phyloP scores from a whole-genome alignment of 805 yeast species.

The Kuraishia hungarica region DNA sequence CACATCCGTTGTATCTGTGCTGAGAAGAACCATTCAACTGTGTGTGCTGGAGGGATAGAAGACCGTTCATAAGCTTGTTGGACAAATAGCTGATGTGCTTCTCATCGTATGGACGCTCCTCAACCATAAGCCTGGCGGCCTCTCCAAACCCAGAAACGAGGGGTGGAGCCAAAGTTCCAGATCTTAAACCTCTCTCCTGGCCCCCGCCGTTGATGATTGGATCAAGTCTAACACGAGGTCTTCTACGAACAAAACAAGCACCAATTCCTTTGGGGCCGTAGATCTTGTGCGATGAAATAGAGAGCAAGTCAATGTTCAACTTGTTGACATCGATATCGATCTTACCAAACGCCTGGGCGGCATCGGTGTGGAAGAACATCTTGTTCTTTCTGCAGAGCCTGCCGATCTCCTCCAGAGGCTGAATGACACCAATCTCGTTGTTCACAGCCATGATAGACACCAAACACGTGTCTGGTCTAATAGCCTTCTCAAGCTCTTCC shows the following conservation, averaged over 20 bases:
- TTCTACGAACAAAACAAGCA: constrained; percentile 89
- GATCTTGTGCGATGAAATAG: constrained; percentile 91
- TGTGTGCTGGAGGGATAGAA: constrained; percentile 80
- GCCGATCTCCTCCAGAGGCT: constrained; percentile 93
- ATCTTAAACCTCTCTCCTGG: constrained; percentile 95
- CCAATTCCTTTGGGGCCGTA: constrained; percentile 99
- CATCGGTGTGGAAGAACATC: constrained; percentile 95
- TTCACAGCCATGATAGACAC: constrained; percentile 96
- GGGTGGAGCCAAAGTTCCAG: constrained; percentile 97
- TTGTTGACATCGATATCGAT: constrained; percentile 88
- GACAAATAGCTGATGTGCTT: constrained; percentile 66
- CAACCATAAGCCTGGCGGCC: constrained; percentile 77
- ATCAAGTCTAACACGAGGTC: constrained; percentile 96
- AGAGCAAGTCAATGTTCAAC: constrained; percentile 86
- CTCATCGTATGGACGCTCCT: constrained; percentile 68
- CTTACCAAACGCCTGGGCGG: constrained; percentile 96
- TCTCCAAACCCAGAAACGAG: constrained; percentile 94
- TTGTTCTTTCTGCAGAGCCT: constrained; percentile 75
- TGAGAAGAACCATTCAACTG: constrained; percentile 78
- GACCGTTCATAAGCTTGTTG: constrained; percentile 59
- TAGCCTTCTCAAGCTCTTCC: constrained; percentile 71
- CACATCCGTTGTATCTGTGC: constrained; percentile 85
- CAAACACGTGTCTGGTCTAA: constrained; percentile 83
- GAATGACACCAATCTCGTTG: constrained; percentile 96
- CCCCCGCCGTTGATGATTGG: constrained; percentile 97